These are phyloP conservation scores for Claviceps lovelessii DNA, from an alignment of 2,329 filamentous ascomycete species.

Conservation along the genomic window DNA sequence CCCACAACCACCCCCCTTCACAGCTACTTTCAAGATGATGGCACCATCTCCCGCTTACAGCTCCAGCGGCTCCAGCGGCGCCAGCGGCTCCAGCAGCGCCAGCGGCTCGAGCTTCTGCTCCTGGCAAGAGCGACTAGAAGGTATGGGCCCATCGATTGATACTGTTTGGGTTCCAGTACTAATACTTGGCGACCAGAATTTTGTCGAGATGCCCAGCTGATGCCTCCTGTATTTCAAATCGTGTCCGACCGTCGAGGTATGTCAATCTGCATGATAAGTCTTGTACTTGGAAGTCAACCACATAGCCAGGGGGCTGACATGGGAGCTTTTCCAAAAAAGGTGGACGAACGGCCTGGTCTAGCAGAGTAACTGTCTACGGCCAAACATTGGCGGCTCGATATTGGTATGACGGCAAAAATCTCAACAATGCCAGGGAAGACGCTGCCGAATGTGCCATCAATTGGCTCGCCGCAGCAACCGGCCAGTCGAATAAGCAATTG, in stretches of 20 bases:
- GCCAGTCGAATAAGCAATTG: constrained; percentile 11
- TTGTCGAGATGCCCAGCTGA: constrained; percentile 39
- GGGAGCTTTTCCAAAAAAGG: constrained; percentile 32
- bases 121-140: constrained; percentile 45
- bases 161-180: background rate
- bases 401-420: constrained; percentile 83
- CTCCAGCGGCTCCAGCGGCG: constrained; percentile 9
- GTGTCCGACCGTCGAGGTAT: constrained; percentile 63
- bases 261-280: constrained; percentile 6
- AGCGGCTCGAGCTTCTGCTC: constrained; percentile 11
- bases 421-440: constrained; percentile 80
- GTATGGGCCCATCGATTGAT: constrained; percentile 19
- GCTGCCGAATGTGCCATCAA: constrained; percentile 70
- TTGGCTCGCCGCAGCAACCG: constrained; percentile 31
- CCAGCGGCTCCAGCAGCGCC: constrained; percentile 10
- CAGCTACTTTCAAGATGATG: constrained; percentile 7
- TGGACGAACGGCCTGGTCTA: constrained; percentile 83
- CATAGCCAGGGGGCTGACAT: background rate
- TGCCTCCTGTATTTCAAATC: constrained; percentile 50
- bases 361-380: constrained; percentile 58
- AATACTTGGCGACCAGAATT: constrained; percentile 29
- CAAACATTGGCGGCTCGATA: constrained; percentile 56
- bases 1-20: background rate
- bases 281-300: background rate
- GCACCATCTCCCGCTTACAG: constrained; percentile 14